Conservation (phyloP, 148 eudicot species). For the Linanthus parryae region DNA sequence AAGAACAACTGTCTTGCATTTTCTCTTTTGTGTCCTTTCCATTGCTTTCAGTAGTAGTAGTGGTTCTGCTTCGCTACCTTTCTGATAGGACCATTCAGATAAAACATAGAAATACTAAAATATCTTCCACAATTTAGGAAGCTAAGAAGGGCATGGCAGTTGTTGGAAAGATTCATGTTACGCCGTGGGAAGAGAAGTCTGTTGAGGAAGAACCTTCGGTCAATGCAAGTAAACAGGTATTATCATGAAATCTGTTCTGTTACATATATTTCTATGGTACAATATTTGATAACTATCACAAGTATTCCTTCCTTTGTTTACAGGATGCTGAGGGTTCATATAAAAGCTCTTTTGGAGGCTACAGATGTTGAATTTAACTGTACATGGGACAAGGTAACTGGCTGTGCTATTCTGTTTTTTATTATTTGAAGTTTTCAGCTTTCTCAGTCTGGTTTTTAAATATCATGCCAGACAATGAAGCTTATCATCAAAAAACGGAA, state of each 20-base stretch:
- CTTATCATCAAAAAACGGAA: conserved; percentile 85
- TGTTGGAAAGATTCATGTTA: conserved; percentile 51
- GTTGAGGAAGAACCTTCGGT: conserved; percentile 67
- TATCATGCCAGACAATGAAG: conserved; percentile 74
- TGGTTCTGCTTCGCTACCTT: no score
- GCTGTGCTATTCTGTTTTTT: no score
- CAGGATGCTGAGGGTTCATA: conserved; percentile 96
- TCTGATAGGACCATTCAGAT: no score
- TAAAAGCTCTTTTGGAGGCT: conserved; percentile 80
- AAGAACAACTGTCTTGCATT: no score
- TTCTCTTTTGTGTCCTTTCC: no score
- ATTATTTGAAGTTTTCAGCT: no score
- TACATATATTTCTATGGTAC: not conserved
- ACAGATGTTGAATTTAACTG: conserved; percentile 91
- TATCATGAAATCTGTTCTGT: not conserved
- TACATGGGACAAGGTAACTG: conserved; percentile 92
- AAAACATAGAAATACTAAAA: no score
- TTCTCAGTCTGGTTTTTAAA: not conserved
- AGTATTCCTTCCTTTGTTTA: no score
- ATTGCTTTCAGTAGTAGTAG: no score
- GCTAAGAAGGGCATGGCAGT: conserved; percentile 62
- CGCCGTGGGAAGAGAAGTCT: conserved; percentile 50
- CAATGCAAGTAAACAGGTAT: conserved; percentile 84
- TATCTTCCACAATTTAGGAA: no score
- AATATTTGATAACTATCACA: no score